Base-by-base conservation (phyloP, 1,284 basidiomycete species). In the Microbotryum intermedium region DNA sequence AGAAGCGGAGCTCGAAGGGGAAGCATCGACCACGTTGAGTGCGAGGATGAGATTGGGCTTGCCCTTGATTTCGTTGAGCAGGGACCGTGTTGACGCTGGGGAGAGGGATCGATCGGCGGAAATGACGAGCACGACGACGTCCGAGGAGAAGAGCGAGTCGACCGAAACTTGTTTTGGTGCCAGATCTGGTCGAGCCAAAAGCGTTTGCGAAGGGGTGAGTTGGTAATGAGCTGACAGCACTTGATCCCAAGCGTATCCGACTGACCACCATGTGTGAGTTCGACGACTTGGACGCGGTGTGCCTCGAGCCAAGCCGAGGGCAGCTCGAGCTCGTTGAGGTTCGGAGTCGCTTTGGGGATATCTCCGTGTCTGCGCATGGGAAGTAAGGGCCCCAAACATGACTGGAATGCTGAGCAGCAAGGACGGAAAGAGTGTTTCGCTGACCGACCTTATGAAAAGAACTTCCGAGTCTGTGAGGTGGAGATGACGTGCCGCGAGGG, bases 41-140 rank as follows among this genome's bases (percentile, higher is more conserved):
- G 59, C 64, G 26, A 68, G 46, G 29, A 66, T 44, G 23, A 66
- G 53, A 45, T 60, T 59, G 6, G 66, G 66, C 23, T 68, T 68
- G 20, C 46, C 21, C 11, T 43, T 21, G 13, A 65, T 55, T 25
- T 63, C 51, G 46, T 58, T 54, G 18, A 68, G 48, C 25, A 65
- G 30, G 9, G 54, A 51, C 25, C 53, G 57, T 1, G 58, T 50
- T 6, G 55, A 1, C 2, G 42, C 20, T 1, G 61, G 51, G 2
- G 59, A 48, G 43, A 65, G 61, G 5, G 55, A 39, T 13, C 46
- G 29, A 16, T 53, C 51, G 34, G 57, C 58, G 23, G 66, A 62
- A 25, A 68, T 23, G 46, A 68, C 47, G 25, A 68, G 57, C 53
- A 68, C 50, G 57, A 65, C 55, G 8, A 56, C 53, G 55, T 68